Evolutionary conservation across 2,329 filamentous ascomycete species (phyloP), one percentile per base, ranked within the genome.

Genomic region (Epichloe baconii): DNA sequence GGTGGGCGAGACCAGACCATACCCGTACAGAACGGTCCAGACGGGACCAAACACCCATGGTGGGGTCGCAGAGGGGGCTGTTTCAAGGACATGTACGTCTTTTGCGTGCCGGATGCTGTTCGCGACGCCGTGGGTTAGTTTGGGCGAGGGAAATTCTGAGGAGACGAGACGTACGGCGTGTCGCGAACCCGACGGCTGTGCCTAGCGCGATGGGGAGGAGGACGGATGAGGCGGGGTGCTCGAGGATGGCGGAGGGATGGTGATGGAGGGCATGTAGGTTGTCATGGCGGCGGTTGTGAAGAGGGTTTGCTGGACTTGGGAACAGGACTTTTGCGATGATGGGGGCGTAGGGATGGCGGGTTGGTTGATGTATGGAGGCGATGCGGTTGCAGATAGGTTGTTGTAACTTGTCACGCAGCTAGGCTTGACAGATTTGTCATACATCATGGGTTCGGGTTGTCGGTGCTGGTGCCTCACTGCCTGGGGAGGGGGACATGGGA

Each of bases 181-280:
- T 81, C 57, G 75, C 72, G 67, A 79, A 88, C 51, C 88, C 88
- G 53, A 90, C 75, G n/a, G 78, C 79, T 3, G 82, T 81, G 41
- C 88, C 89, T 4, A 87, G 69, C 5, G 76, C 76, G 47, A 95
- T 73, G 38, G 88, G 89, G 1, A 95, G 73, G 40, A 94, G 76
- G 55, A 93, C 79, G 17, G 87, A 85, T 31, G 79, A 75, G 7
- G 86, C 82, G 4, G 86, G 80, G 63, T 79, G 82, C 61, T 80
- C 75, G 66, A 94, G 90, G 56, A 90, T 68, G 57, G 78, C 72
- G 45, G 76, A 70, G 2, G 88, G 17, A 95, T 74, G 21, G 86
- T 89, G 56, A 94, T 69, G 40, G 80, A 82, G n/a, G 86, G 82
- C 54, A 93, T 80, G 66, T 85, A 85, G 55, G 86, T 82, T 11